Conservation (phyloP, 1,139 yeast genomes). For the Scheffersomyces titani region DNA sequence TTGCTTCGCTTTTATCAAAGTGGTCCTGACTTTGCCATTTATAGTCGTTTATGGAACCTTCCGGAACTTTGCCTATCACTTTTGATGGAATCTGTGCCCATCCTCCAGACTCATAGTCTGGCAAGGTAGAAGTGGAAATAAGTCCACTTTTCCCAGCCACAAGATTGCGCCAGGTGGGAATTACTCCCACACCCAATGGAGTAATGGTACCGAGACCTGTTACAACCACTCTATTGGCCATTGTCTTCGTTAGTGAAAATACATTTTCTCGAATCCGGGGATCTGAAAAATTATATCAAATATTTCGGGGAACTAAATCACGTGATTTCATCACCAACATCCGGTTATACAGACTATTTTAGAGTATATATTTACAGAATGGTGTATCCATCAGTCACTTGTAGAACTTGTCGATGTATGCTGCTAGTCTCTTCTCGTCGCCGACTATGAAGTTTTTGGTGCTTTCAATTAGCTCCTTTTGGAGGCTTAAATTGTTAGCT, state of each 20-base stretch:
- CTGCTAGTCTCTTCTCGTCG: constrained; percentile 38
- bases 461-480: constrained; percentile 25
- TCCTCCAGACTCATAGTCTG: constrained; percentile 44
- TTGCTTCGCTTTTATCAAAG: constrained; percentile 44
- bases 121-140: constrained; percentile 50
- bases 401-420: constrained; percentile 20
- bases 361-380: too few species aligned
- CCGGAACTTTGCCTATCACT: constrained; percentile 75
- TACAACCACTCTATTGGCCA: constrained; percentile 66
- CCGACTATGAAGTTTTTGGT: constrained; percentile 44
- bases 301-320: neutral
- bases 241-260: neutral
- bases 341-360: neutral
- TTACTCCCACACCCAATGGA: constrained; percentile 78
- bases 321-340: neutral
- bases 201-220: constrained; percentile 89
- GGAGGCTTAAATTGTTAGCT: constrained; percentile 20
- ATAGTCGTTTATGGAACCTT: constrained; percentile 50
- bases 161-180: constrained; percentile 53
- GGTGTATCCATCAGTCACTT: neutral
- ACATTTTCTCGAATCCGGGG: neutral
- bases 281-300: neutral
- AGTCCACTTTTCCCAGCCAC: constrained; percentile 57
- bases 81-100: constrained; percentile 69
- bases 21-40: constrained; percentile 53